These are phyloP conservation scores for Cyphellophora europaea DNA, from an alignment of 2,329 filamentous ascomycete species.

Conservation along the genomic window DNA sequence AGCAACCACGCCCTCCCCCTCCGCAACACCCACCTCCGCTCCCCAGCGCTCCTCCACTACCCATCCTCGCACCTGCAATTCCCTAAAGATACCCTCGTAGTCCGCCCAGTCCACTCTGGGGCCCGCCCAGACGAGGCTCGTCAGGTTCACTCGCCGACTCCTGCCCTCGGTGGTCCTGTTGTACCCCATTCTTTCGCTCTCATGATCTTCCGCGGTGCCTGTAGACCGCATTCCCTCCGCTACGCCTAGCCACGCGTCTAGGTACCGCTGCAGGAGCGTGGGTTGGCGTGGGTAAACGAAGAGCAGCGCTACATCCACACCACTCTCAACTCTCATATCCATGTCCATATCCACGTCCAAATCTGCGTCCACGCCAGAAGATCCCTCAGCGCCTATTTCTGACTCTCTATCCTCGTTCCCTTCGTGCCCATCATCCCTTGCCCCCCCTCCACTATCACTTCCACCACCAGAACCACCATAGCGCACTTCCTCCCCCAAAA, in stretches of 20 bases:
- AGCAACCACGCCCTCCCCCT: neutral
- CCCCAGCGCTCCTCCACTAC: neutral
- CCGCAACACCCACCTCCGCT: neutral
- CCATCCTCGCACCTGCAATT: neutral
- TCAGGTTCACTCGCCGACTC: neutral
- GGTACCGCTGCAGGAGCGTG: neutral
- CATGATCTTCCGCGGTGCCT: too few relatives aligned
- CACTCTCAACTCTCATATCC: too few relatives aligned
- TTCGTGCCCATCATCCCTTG: neutral
- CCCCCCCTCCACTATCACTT: neutral
- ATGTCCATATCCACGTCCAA: too few relatives aligned
- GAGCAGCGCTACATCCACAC: neutral
- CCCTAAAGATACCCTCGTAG: neutral
- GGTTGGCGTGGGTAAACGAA: slow-evolving; percentile 1
- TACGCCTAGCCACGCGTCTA: too few relatives aligned
- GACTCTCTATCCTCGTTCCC: too few relatives aligned
- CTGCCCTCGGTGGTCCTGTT: too few relatives aligned
- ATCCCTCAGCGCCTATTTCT: too few relatives aligned
- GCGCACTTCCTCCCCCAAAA: neutral
- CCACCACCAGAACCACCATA: neutral
- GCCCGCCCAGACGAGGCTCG: neutral
- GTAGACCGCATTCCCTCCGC: too few relatives aligned
- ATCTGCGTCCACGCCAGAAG: too few relatives aligned
- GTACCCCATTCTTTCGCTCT: too few relatives aligned
- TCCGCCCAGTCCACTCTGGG: neutral